These are phyloP conservation scores for Dioszegia aurantiaca DNA, from an alignment of 768 basidiomycete species.

Conservation along the genomic window DNA sequence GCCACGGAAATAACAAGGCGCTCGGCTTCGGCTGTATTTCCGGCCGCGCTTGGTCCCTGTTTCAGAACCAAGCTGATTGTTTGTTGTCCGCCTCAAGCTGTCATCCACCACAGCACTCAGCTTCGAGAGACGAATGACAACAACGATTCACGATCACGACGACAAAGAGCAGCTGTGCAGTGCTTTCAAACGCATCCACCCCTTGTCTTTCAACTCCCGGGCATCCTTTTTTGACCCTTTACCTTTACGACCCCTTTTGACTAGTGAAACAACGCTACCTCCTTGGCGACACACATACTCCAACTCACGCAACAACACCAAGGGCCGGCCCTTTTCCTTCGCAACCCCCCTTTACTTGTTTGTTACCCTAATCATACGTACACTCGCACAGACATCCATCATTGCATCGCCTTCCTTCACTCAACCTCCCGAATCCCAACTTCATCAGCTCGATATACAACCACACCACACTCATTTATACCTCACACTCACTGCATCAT, in stretches of 20 bases:
- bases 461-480: conserved; percentile 7
- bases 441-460: not conserved
- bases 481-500: conserved; percentile 6
- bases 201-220: conserved; percentile 2
- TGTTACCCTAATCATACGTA: no score
- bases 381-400: no score
- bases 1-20: no score
- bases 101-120: no score
- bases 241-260: not conserved
- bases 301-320: not conserved
- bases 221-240: not conserved
- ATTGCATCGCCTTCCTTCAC: not conserved
- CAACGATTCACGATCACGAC: no score
- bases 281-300: not conserved
- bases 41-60: no score
- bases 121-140: no score
- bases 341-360: not conserved
- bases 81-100: no score
- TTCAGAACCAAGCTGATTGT: no score
- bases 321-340: not conserved
- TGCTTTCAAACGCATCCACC: not conserved
- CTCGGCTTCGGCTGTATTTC: no score
- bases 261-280: not conserved
- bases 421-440: not conserved
- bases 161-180: not conserved